phyloP scores from a whole-genome alignment of 2,329 filamentous ascomycete genomes.

The Simplicillium sp. region DNA sequence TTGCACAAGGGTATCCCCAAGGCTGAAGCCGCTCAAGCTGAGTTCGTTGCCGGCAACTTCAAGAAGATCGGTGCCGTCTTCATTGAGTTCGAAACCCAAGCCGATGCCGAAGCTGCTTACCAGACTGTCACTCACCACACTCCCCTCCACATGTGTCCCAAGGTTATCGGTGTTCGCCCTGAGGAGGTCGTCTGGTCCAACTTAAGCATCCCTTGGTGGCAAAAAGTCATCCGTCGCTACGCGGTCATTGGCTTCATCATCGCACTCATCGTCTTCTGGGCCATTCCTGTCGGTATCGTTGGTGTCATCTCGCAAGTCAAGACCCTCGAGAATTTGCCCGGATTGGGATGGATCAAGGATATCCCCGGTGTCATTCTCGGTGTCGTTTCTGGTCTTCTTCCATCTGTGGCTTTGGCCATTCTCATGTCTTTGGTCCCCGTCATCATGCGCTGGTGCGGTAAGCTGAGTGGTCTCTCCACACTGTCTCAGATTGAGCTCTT shows the following conservation, averaged over 20 bases:
- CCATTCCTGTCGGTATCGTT: constrained; percentile 65
- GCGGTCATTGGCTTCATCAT: constrained; percentile 56
- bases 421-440: constrained; percentile 75
- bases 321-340: constrained; percentile 56
- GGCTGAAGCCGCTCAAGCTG: constrained; percentile 53
- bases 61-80: constrained; percentile 69
- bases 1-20: constrained; percentile 49
- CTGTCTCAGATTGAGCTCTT: constrained; percentile 74
- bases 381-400: constrained; percentile 74
- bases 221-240: constrained; percentile 61
- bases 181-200: constrained; percentile 82
- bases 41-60: constrained; percentile 55
- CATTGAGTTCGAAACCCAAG: constrained; percentile 77
- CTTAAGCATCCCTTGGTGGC: constrained; percentile 60
- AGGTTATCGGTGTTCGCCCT: constrained; percentile 73
- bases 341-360: constrained; percentile 62
- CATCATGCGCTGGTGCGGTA: constrained; percentile 59
- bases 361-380: constrained; percentile 66
- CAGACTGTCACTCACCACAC: constrained; percentile 76
- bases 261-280: constrained; percentile 78
- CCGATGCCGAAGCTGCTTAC: constrained; percentile 75
- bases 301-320: constrained; percentile 79
- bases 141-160: constrained; percentile 73
- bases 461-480: constrained; percentile 69
- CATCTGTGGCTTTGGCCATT: constrained; percentile 66